Base-by-base conservation (phyloP, 2,329 filamentous ascomycete genomes). In the Neonectria coccinea region DNA sequence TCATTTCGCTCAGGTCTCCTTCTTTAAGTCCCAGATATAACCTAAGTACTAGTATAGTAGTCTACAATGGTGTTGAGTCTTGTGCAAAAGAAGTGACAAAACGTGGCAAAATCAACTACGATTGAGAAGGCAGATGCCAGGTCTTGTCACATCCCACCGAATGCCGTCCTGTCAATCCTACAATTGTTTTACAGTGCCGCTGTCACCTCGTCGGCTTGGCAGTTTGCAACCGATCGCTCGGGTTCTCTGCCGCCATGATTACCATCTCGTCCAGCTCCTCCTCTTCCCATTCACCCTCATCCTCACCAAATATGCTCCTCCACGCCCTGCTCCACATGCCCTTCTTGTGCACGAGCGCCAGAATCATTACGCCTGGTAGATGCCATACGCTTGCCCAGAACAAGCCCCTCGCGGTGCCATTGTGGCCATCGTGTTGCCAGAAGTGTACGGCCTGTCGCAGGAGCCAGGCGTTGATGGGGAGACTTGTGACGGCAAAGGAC, bases 381-480 rank as follows among this genome's bases (percentile, higher is more conserved):
- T 97, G 94, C 96, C 95, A 98, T 10, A 99, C 93, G 77, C 93
- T 97, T 2, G 96, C 94, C 96, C 96, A 99, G 79, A 99, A 99
- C 56, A 99, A 79, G 0, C 91, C 90, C 60, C 93, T 87, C 2
- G 96, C 94, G 18, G 88, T 93, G 2, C 94, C 94, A 71, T 90
- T 89, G 66, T 91, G 87, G 12, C 95, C 95, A 73, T 93, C 88
- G 29, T 88, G 82, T 67, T 86, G 87, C 90, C 92, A 97, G 81
- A 98, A 97, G 41, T 85, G 84, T 72, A 92, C 88, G 0, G 95
- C 93, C 78, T 97, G 91, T 58, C 88, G 86, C 9, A 89, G 84
- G 70, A 99, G 87, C 96, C 96, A 99, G 33, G 85, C 83, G 77
- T 99, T 99, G 66, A 97, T 88, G 3, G 92, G 87, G 44, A 90